A percentile compares a stretch with the other conserved stretches of the same genome.
These are phyloP conservation scores for Oryza meridionalis DNA, from an alignment of 176 grass and related monocot species.

Conservation along the genomic window DNA sequence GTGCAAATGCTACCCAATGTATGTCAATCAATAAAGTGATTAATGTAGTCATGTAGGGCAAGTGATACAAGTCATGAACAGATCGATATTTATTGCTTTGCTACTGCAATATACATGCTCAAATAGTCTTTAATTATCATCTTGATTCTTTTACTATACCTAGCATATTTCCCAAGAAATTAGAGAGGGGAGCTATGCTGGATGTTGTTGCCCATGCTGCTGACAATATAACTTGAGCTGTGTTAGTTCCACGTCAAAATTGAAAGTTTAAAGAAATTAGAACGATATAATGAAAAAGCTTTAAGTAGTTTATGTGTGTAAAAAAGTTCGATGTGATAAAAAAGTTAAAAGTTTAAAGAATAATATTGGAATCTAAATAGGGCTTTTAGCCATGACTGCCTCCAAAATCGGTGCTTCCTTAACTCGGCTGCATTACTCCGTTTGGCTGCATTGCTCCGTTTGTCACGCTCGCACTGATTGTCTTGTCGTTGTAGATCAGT, in stretches of 20 bases:
- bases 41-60: background rate
- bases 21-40: background rate
- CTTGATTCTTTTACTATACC: background rate
- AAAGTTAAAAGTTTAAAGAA: too few relatives aligned
- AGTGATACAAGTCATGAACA: background rate
- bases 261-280: too few relatives aligned
- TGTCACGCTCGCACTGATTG: background rate
- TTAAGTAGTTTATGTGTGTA: too few relatives aligned
- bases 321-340: too few relatives aligned
- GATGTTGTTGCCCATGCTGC: background rate
- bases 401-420: background rate
- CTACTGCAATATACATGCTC: background rate
- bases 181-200: background rate
- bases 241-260: too few relatives aligned
- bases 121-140: background rate
- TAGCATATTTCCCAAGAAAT: background rate
- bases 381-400: background rate
- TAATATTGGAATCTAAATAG: too few relatives aligned
- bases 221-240: too few relatives aligned
- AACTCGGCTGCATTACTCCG: background rate
- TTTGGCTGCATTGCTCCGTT: background rate
- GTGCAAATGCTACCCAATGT: background rate
- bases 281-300: too few relatives aligned
- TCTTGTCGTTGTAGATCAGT: background rate
- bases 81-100: background rate